These are phyloP conservation scores for Crotalaria pallida DNA, from an alignment of 306 rosid genomes.

Conservation along the genomic window DNA sequence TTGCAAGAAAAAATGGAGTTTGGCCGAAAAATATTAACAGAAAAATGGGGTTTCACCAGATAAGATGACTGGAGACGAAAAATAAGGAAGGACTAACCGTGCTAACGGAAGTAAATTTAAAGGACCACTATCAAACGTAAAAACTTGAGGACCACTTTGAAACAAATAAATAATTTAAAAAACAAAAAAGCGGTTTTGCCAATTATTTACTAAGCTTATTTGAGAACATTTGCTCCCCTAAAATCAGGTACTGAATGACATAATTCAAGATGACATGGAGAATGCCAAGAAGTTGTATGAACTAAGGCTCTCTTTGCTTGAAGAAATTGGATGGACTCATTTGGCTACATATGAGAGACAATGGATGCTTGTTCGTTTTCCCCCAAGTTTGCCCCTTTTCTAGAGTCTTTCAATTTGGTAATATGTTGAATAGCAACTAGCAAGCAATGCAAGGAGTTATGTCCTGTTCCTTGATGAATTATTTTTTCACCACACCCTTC, in stretches of 20 bases:
- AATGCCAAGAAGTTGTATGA: conserved; percentile 72
- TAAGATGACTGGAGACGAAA: too few species aligned
- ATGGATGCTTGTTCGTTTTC: conserved; percentile 90
- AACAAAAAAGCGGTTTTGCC: too few species aligned
- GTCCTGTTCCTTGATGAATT: neutral
- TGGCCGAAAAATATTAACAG: too few species aligned
- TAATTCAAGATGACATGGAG: conserved; percentile 61
- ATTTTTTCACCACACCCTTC: too few species aligned
- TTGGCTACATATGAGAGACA: conserved; percentile 58
- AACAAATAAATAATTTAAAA: too few species aligned
- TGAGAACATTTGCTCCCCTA: neutral
- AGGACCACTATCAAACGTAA: too few species aligned
- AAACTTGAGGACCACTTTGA: too few species aligned
- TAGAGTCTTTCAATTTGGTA: conserved; percentile 23
- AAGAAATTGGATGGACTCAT: conserved; percentile 87
- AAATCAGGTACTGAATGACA: conserved; percentile 56
- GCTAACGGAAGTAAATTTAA: too few species aligned
- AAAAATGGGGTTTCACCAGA: too few species aligned
- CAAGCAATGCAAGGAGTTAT: neutral
- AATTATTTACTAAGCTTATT: neutral
- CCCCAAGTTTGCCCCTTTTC: conserved; percentile 68
- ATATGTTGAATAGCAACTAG: neutral
- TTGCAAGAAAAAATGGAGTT: too few species aligned
- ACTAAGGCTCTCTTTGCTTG: conserved; percentile 66
- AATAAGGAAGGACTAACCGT: too few species aligned